Evolutionary conservation across 2,329 filamentous ascomycete genomes (phyloP).

Genomic region (Botrytis paeoniae): DNA sequence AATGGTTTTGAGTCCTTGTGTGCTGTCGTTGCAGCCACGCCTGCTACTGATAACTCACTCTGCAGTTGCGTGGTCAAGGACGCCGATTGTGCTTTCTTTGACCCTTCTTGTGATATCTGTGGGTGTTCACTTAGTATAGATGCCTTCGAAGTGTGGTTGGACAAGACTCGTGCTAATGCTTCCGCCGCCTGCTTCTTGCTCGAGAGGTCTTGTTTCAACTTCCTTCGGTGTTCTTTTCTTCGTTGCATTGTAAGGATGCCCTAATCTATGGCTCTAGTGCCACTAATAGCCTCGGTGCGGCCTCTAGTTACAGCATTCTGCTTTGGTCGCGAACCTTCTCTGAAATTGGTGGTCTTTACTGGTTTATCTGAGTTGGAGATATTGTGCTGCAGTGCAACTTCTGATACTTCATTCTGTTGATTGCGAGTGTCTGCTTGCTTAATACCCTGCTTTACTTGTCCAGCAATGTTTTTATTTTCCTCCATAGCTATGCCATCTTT

Average conservation of each 20-base stretch:
- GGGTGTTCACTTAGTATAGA: not conserved
- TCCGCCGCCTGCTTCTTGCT: not conserved
- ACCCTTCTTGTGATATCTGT: not conserved
- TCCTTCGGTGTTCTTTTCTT: not conserved
- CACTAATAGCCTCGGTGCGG: too few relatives aligned
- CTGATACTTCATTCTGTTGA: not conserved
- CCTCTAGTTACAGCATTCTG: not conserved
- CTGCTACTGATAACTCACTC: not conserved
- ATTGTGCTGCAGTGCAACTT: not conserved
- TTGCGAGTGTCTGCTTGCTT: not conserved
- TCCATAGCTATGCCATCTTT: not conserved
- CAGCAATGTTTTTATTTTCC: not conserved
- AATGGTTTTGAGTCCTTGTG: not conserved
- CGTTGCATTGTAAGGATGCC: not conserved
- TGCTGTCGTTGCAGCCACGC: not conserved
- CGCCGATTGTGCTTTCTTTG: not conserved
- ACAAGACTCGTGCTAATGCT: not conserved
- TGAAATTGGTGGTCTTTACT: not conserved
- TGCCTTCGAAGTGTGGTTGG: not conserved
- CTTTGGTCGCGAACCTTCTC: not conserved
- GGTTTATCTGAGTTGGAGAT: not conserved
- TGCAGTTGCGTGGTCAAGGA: not conserved
- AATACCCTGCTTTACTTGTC: too few relatives aligned
- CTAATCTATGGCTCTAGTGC: not conserved
- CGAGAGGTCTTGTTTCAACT: not conserved